Evolutionary conservation across 1,139 yeast genomes (phyloP).

Genomic region (Pichia sp.): DNA sequence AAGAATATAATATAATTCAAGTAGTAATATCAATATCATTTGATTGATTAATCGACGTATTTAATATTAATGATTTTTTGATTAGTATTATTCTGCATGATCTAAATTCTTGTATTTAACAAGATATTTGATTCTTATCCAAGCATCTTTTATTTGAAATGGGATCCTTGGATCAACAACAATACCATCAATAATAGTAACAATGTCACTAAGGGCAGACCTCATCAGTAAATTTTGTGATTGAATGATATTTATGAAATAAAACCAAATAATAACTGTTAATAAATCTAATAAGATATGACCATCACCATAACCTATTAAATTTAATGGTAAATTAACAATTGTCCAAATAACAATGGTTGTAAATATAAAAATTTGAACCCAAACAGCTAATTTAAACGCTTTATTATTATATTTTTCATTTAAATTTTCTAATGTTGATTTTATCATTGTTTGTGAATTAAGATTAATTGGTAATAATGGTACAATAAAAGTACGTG

Average conservation of each 20-base stretch:
- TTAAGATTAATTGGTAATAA: constrained; percentile 48
- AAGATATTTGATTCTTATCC: constrained; percentile 48
- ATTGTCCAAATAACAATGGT: constrained; percentile 6
- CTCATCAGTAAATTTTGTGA: constrained; percentile 74
- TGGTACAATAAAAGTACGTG: constrained; percentile 64
- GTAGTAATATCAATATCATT: too few relatives aligned
- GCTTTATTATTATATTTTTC: constrained; percentile 7
- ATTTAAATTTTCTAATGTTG: constrained; percentile 15
- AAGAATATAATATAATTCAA: too few relatives aligned
- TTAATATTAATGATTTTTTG: too few relatives aligned
- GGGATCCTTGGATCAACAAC: constrained; percentile 57
- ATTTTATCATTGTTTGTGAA: constrained; percentile 2
- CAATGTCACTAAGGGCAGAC: constrained; percentile 62
- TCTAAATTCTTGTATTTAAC: constrained; percentile 6
- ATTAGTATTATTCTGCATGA: not conserved
- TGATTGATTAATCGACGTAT: too few relatives aligned
- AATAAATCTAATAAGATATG: constrained; percentile 6
- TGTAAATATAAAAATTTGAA: constrained; percentile 4
- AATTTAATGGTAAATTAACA: constrained; percentile 13
- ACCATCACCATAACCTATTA: constrained; percentile 17
- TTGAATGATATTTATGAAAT: constrained; percentile 69
- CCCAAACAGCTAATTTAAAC: constrained; percentile 11
- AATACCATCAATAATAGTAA: constrained; percentile 63
- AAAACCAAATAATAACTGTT: constrained; percentile 12
- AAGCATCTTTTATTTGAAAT: constrained; percentile 46